A percentile compares a stretch with the other conserved stretches of the same genome.
These are phyloP conservation scores for Leishmania lainsoni DNA, from an alignment of 208 protist species.

Conservation along the genomic window DNA sequence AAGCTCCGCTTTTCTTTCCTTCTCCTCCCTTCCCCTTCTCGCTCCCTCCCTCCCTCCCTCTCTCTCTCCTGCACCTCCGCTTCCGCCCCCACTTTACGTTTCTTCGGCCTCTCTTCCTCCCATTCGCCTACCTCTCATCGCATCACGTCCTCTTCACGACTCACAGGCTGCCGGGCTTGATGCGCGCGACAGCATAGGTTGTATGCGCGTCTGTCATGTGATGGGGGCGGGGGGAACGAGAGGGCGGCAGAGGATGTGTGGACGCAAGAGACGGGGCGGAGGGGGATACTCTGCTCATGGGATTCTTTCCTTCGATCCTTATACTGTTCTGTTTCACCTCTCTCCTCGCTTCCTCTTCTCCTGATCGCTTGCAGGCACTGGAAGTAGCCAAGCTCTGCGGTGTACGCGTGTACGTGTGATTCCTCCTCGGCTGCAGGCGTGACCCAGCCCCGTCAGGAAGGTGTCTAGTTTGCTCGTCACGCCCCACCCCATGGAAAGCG, in stretches of 20 bases:
- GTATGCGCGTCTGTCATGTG: not conserved
- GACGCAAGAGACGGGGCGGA: not conserved
- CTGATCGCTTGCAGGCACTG: not conserved
- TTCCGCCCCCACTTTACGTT: too few species aligned
- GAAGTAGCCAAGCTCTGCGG: not conserved
- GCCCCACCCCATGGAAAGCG: not conserved
- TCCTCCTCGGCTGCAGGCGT: not conserved
- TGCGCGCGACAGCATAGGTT: not conserved
- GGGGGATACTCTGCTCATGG: not conserved
- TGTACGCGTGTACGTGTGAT: not conserved
- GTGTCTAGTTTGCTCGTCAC: not conserved
- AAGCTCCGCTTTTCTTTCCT: not conserved
- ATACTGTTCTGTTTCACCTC: not conserved
- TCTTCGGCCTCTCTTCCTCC: too few species aligned
- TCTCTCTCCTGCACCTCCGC: not conserved
- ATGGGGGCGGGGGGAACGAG: not conserved
- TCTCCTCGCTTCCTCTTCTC: not conserved
- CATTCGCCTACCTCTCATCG: not conserved
- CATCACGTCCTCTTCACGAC: not conserved
- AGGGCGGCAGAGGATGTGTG: not conserved
- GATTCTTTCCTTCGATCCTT: not conserved
- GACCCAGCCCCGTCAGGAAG: too few species aligned
- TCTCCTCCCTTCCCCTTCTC: not conserved
- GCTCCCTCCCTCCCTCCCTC: too few species aligned
- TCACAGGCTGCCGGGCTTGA: not conserved